Conservation (phyloP, 257 asterid genomes). For the Fraxinus pennsylvanica region DNA sequence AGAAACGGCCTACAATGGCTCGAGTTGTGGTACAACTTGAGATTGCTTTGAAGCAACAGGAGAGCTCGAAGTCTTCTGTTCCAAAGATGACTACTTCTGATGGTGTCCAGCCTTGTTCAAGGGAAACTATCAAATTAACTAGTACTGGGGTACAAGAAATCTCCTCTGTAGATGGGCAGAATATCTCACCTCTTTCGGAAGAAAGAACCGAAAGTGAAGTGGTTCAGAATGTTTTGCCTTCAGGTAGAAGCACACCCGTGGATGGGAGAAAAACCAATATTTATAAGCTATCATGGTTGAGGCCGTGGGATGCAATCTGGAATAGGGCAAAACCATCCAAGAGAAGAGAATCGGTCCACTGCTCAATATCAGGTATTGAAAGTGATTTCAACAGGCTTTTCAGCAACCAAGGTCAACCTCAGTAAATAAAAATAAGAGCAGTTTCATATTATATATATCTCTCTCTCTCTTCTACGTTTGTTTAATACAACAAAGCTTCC, state of each 20-base stretch:
- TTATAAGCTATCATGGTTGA: neutral
- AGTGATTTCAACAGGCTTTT: neutral
- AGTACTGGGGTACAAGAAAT: constrained; percentile 1
- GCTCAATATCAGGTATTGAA: constrained; percentile 8
- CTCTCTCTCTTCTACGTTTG: too few relatives aligned
- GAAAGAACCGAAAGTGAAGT: constrained; percentile 3
- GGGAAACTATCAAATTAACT: neutral
- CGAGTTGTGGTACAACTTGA: constrained; percentile 49
- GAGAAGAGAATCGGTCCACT: neutral
- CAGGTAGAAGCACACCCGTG: neutral
- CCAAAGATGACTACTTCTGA: constrained; percentile 9
- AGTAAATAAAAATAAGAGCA: neutral
- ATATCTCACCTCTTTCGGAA: neutral
- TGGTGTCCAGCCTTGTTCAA: neutral
- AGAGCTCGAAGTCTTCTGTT: neutral
- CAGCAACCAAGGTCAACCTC: neutral
- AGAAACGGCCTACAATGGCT: constrained; percentile 59
- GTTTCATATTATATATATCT: too few relatives aligned
- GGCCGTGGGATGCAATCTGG: constrained; percentile 26
- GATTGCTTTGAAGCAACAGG: constrained; percentile 36
- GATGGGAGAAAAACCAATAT: constrained; percentile 14
- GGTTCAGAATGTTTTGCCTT: constrained; percentile 10
- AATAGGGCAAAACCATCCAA: constrained; percentile 20
- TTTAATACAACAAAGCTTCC: neutral
- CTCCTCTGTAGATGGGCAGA: constrained; percentile 16